phyloP scores from a whole-genome alignment of 2,329 filamentous ascomycete genomes.

The Mycosphaerella sp. region DNA sequence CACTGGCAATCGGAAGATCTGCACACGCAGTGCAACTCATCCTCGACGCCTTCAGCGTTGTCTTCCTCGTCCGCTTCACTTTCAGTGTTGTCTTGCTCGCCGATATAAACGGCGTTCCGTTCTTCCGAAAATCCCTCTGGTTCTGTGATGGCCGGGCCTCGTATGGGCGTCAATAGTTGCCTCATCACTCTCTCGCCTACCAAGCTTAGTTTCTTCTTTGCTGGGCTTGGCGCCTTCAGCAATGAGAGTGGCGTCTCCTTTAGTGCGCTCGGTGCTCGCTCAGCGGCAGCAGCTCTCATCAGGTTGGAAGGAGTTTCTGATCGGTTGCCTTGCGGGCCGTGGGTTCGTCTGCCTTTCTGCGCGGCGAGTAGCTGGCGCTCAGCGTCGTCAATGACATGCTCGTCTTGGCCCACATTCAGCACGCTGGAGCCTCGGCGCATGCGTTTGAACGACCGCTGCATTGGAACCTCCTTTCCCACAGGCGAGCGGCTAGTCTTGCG shows the following conservation, averaged over 20 bases:
- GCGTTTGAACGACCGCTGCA: not conserved
- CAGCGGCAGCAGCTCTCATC: not conserved
- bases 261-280: too few species aligned
- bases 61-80: not conserved
- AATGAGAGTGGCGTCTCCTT: too few species aligned
- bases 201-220: not conserved
- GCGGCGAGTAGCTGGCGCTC: slow-evolving; percentile 4
- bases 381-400: not conserved
- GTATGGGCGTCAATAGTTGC: not conserved
- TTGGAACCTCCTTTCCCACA: not conserved
- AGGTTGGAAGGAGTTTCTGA: not conserved
- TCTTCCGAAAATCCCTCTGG: not conserved
- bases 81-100: not conserved
- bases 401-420: not conserved
- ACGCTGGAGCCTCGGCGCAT: not conserved
- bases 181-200: not conserved
- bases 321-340: not conserved
- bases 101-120: not conserved
- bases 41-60: not conserved
- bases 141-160: not conserved
- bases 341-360: slow-evolving; percentile 2
- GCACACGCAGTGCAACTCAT: slow-evolving; percentile 9
- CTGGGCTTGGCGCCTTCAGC: too few species aligned
- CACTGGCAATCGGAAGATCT: not conserved
- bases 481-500: slow-evolving; percentile 10